Evolutionary conservation across 352 stramenopile species (phyloP).

Genomic region (Globisporangium polare): DNA sequence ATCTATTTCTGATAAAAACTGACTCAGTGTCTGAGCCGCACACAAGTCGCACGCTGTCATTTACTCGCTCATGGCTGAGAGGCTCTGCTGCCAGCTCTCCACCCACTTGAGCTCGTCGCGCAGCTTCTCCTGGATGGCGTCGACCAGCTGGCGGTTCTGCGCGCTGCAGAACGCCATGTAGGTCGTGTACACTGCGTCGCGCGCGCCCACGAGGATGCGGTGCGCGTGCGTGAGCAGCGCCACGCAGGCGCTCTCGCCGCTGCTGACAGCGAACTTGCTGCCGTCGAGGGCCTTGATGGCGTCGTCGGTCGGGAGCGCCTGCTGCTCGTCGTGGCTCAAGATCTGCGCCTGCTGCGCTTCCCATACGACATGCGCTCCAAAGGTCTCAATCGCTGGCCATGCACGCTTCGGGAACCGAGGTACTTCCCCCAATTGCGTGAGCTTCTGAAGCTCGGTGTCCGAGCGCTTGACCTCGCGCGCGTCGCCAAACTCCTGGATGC

Average conservation of each 20-base stretch:
- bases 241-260: constrained; percentile 30
- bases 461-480: constrained; percentile 43
- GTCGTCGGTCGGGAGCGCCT: constrained; percentile 18
- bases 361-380: constrained; percentile 32
- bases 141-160: constrained; percentile 17
- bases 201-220: constrained; percentile 38
- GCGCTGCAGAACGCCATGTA: constrained; percentile 28
- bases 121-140: constrained; percentile 34
- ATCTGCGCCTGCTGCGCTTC: constrained; percentile 20
- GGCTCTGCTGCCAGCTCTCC: constrained; percentile 42
- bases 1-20: too few relatives aligned
- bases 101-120: constrained; percentile 58
- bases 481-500: constrained; percentile 53
- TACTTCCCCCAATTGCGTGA: constrained; percentile 38
- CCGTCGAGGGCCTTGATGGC: constrained; percentile 18
- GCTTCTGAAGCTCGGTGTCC: constrained; percentile 40
- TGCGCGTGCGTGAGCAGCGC: constrained; percentile 59
- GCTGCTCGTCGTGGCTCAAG: constrained; percentile 15
- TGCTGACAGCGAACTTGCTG: constrained; percentile 14
- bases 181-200: constrained; percentile 37
- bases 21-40: too few relatives aligned
- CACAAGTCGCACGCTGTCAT: neutral
- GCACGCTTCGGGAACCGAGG: constrained; percentile 46
- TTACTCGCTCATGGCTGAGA: constrained; percentile 24
- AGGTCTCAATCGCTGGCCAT: constrained; percentile 43